Conservation (phyloP, 2,329 filamentous ascomycete species). For the Neophaeococcomyces mojaviensis region DNA sequence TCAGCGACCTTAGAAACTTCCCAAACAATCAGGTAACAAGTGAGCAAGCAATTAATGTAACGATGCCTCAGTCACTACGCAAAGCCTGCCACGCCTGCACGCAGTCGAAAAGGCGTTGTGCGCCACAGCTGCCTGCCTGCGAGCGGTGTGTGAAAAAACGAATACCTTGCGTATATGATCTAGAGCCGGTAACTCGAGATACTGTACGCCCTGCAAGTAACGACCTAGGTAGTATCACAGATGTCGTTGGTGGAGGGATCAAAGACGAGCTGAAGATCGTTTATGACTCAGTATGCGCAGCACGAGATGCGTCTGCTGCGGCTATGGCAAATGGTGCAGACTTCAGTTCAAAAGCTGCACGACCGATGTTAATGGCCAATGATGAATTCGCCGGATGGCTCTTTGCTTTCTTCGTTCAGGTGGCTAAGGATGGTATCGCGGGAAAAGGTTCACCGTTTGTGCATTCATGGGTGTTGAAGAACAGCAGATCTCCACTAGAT, state of each 20-base stretch:
- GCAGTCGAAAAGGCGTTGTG: conserved; percentile 51
- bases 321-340: conserved; percentile 4
- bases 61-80: conserved; percentile 26
- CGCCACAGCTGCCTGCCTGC: conserved; percentile 46
- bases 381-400: neutral
- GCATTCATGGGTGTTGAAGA: conserved; percentile 12
- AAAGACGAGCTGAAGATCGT: conserved; percentile 8
- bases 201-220: neutral
- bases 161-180: conserved; percentile 42
- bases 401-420: conserved; percentile 2
- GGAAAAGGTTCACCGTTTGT: conserved; percentile 13
- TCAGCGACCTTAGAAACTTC: no score
- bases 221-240: neutral
- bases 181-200: conserved; percentile 17
- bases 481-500: neutral
- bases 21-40: no score
- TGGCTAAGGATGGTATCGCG: conserved; percentile 10
- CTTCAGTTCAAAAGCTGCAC: neutral
- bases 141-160: conserved; percentile 44
- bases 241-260: neutral
- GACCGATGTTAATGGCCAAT: conserved; percentile 2
- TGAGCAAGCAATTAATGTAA: no score
- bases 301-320: conserved; percentile 13
- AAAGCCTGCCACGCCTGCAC: conserved; percentile 53
- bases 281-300: conserved; percentile 14